Base-by-base conservation (phyloP, 768 basidiomycete species). In the Leccinum boreale region DNA sequence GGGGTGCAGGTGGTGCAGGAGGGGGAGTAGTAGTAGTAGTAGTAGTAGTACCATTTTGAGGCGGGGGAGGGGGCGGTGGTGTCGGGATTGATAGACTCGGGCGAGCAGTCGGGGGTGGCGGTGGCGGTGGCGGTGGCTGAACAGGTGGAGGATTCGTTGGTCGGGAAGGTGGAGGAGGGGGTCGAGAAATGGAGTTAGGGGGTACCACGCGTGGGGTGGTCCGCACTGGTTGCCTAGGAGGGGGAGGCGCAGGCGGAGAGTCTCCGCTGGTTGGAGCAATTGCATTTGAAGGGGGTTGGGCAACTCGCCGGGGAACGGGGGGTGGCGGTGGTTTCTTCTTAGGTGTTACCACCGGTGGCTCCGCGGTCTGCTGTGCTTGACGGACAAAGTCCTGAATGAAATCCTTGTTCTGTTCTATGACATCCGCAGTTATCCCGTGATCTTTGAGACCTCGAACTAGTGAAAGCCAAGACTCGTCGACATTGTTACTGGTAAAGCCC, bases 401-500 rank as follows among this genome's bases (percentile, higher is more conserved):
- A 60, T 91, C 88, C 76, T 88, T 88, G 65, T 98, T 87, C 61
- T 87, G 75, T 59, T 79, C 79, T 39, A 97, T 85, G 45, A 90
- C 74, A 36, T 86, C 84, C 51, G 79, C 79, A 50, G 82, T 79
- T 50, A 98, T 7, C 15, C 35, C 35, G 3, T 36, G 35, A 4
- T 36, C 35, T 36, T 36, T 81, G 5, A 98, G 79, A 57, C 83
- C 77, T 8, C 75, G 78, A 3, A 98, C 78, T 56, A 98, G 73
- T 1, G 84, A 77, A 47, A 84, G 78, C 96, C 96, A 98, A 5
- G 89, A 91, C 1, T 91, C 85, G 71, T 99, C 96, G 5, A 99
- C 90, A 53, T 91, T 91, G 15, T 79, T 81, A 1, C 89, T 90
- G 0, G 86, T 88, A 72, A 93, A 98, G 3, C 96, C 96, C 24